Base-by-base conservation (phyloP, 179 eudicot genomes). In the Patellifolia procumbens region DNA sequence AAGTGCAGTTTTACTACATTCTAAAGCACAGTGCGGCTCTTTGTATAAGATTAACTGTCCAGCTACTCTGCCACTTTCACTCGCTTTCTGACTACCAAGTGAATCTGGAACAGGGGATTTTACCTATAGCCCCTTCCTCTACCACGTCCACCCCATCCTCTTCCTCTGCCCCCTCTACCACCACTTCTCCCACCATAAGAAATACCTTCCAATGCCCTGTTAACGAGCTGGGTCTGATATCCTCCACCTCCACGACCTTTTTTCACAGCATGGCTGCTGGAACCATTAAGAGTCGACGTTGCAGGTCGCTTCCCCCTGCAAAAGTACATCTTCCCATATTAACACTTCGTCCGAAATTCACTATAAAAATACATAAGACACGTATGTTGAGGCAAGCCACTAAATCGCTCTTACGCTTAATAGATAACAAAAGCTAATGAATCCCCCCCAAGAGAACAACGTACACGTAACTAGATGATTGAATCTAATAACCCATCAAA, bases 221-320 rank as follows among this genome's bases (percentile, higher is more conserved):
- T 79, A 15, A 83, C 77, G 42, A 83, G 85, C 73, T 79, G 86
- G 78, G 81, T 86, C 55, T 73, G 85, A n/a, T 51, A 39, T 37
- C 73, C 83, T 7, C 83, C 88, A 15, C 63, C 74, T n/a, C 88
- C 88, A 13, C 88, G 80, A 0, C 85, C 83, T 80, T 77, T 86
- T 74, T 86, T 86, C 29, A 83, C 74, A 15, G 85, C 79, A 56
- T 68, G 76, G 74, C 73, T 86, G 61, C 68, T 83, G 12, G 96
- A 85, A 82, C 92, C 88, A 74, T 93, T 88, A 13, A 72, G 51
- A 20, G 85, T 76, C 49, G 81, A 68, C 63, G 68, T 75, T 19
- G 88, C 91, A 73, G 93, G 83, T 28, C 94, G 85, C 64, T 89
- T 92, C 48, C 77, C 82, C 62, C 98, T 93, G 83, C 75, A 85